phyloP scores from a whole-genome alignment of 202 grass and related monocot species.

The Setaria italica region DNA sequence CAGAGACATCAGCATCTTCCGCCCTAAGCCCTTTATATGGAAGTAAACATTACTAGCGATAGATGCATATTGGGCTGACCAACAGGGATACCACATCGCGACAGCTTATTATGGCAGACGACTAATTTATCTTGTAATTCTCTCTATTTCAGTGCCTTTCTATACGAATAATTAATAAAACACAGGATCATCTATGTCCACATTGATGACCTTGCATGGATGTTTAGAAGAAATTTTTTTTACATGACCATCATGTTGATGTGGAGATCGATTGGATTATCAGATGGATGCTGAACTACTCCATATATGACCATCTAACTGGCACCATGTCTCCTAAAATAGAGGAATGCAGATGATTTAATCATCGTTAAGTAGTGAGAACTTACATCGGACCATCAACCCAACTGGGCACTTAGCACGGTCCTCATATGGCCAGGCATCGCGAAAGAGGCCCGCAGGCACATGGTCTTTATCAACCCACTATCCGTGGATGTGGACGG shows the following conservation, averaged over 20 bases:
- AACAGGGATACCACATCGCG: too few relatives aligned
- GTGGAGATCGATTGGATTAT: neutral
- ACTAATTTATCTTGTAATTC: neutral
- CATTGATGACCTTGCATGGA: too few relatives aligned
- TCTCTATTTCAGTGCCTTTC: neutral
- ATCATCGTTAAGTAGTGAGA: neutral
- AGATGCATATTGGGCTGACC: neutral
- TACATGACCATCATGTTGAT: neutral
- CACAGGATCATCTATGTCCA: neutral
- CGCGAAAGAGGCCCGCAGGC: too few relatives aligned
- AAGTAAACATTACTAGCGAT: neutral
- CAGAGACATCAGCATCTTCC: conserved; percentile 53
- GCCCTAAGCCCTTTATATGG: neutral
- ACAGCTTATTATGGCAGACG: neutral
- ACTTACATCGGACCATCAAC: too few relatives aligned
- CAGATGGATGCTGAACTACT: neutral
- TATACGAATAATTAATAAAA: conserved; percentile 12
- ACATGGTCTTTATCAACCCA: too few relatives aligned
- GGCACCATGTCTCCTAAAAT: too few relatives aligned
- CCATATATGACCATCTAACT: neutral
- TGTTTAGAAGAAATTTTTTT: neutral
- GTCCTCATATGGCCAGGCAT: too few relatives aligned
- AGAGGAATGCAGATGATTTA: neutral
- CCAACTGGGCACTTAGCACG: too few relatives aligned
- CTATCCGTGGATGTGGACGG: too few relatives aligned